A percentile compares a stretch with the other conserved stretches of the same genome.
Conservation (phyloP, 805 yeast genomes). For the Pichia deserticola region DNA sequence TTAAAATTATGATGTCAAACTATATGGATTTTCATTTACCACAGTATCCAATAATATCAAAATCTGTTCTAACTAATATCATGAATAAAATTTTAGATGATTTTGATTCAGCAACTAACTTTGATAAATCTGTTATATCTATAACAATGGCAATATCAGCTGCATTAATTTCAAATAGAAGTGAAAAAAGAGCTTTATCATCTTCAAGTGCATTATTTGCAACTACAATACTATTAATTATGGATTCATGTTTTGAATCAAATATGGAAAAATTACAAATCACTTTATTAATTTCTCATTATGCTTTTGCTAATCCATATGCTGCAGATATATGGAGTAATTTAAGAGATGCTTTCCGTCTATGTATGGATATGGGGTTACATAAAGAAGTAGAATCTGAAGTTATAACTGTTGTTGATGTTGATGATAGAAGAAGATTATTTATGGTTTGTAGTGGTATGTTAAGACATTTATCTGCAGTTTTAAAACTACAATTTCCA, state of each 20-base stretch:
- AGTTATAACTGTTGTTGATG: conserved; percentile 6
- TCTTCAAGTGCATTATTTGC: conserved; percentile 13
- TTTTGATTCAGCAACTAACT: neutral
- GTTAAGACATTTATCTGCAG: conserved; percentile 9
- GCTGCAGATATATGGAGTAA: conserved; percentile 11
- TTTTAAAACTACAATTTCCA: conserved; percentile 9
- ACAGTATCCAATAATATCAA: conserved; percentile 12
- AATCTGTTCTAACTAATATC: neutral
- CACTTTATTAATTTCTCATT: conserved; percentile 9
- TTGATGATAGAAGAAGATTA: conserved; percentile 8
- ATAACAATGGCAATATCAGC: conserved; percentile 13
- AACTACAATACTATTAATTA: conserved; percentile 6
- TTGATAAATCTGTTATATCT: conserved; percentile 10
- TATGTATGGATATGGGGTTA: conserved; percentile 11
- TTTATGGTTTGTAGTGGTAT: conserved; percentile 9
- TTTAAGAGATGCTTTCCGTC: conserved; percentile 8
- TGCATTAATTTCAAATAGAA: conserved; percentile 9
- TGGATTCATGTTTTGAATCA: conserved; percentile 1
- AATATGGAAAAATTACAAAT: conserved; percentile 10
- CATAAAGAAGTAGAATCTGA: conserved; percentile 11
- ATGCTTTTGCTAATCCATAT: conserved; percentile 12
- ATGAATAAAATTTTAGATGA: conserved; percentile 1
- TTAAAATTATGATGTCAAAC: conserved; percentile 6
- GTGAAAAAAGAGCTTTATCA: conserved; percentile 11
- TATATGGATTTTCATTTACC: conserved; percentile 11